Evolutionary conservation across 2,329 filamentous ascomycete species (phyloP).

Genomic region (Cadophora sp.): DNA sequence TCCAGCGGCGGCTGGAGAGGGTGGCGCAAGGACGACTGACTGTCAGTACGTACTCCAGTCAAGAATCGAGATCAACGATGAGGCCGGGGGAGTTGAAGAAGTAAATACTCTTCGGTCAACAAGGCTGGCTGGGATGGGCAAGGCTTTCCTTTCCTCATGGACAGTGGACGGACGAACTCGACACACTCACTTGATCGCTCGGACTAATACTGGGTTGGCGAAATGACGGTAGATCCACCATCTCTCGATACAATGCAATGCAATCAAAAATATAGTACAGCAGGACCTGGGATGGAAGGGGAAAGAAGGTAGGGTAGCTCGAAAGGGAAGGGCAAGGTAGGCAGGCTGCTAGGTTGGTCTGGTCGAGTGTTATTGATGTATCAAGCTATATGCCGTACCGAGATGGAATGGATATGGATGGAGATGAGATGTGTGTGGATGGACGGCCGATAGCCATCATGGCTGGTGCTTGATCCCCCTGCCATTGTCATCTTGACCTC

Average conservation of each 20-base stretch:
- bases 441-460: neutral
- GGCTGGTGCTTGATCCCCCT: neutral
- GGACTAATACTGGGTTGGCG: constrained; percentile 11
- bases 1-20: neutral
- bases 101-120: constrained; percentile 11
- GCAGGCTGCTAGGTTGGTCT: neutral
- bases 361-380: neutral
- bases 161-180: neutral
- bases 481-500: neutral
- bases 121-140: neutral
- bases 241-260: constrained; percentile 24
- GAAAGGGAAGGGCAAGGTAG: neutral
- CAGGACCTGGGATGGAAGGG: neutral
- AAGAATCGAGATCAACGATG: neutral
- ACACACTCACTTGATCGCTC: constrained; percentile 12
- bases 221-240: constrained; percentile 29
- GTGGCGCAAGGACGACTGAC: neutral
- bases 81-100: constrained; percentile 1
- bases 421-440: neutral
- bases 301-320: neutral
- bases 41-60: neutral
- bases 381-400: neutral
- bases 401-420: neutral
- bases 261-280: constrained; percentile 27
- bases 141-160: neutral